Conservation (phyloP, 495 filamentous ascomycete genomes). For the Durotheca rogersii region DNA sequence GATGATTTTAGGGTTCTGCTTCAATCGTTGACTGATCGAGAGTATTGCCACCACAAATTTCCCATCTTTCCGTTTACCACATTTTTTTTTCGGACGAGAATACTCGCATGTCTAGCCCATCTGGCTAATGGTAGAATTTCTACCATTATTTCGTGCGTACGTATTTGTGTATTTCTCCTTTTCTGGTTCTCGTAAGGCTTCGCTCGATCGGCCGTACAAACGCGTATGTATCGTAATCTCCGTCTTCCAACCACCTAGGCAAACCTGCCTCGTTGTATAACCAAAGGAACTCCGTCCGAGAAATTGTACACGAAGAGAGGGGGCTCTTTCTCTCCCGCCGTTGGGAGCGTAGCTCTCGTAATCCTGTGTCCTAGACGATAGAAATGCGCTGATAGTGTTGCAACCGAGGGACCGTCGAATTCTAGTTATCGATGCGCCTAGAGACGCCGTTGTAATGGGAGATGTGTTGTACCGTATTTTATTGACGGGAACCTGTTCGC, state of each 20-base stretch:
- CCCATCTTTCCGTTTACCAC: no score
- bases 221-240: constrained; percentile 13
- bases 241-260: neutral
- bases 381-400: constrained; percentile 24
- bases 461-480: constrained; percentile 1
- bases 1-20: neutral
- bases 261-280: constrained; percentile 5
- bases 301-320: constrained; percentile 22
- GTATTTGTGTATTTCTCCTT: no score
- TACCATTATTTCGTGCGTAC: constrained; percentile 10
- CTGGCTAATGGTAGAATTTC: constrained; percentile 12
- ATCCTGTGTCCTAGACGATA: constrained; percentile 15
- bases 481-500: neutral
- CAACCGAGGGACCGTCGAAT: constrained; percentile 18
- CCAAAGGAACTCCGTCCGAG: constrained; percentile 14
- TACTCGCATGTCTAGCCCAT: neutral
- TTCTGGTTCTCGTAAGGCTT: constrained; percentile 9
- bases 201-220: constrained; percentile 12
- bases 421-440: constrained; percentile 20
- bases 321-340: constrained; percentile 13
- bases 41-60: no score
- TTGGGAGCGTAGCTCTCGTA: constrained; percentile 14
- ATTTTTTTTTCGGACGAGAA: neutral
- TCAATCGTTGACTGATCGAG: no score
- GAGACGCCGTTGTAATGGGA: constrained; percentile 23